phyloP scores from a whole-genome alignment of 441 rosid species.

The Erysimum pusillum region DNA sequence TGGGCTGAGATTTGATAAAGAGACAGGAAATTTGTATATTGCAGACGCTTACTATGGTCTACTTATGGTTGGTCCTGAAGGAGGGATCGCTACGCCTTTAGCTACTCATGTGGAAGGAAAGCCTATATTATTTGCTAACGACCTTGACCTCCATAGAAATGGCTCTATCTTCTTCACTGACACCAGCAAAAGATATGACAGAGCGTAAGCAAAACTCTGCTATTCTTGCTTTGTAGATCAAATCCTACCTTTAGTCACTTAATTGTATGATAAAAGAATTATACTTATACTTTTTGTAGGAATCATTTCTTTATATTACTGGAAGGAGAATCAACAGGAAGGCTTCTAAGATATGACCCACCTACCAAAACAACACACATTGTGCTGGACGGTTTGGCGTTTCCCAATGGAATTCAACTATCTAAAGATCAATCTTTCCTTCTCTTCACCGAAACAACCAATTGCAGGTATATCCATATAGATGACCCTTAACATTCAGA shows the following conservation, averaged over 20 bases:
- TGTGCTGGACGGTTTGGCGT: conserved; percentile 86
- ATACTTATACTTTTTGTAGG: conserved; percentile 51
- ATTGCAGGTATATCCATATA: conserved; percentile 69
- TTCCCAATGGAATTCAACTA: conserved; percentile 91
- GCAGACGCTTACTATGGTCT: conserved; percentile 95
- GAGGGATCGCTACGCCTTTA: conserved; percentile 80
- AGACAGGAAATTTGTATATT: conserved; percentile 73
- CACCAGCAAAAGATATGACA: conserved; percentile 86
- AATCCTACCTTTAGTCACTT: not conserved
- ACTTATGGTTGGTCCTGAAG: conserved; percentile 79
- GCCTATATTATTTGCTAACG: conserved; percentile 91
- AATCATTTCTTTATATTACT: conserved; percentile 86
- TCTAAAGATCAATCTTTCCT: conserved; percentile 85
- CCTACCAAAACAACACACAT: conserved; percentile 76
- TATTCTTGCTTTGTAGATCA: not conserved
- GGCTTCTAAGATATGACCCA: conserved; percentile 92
- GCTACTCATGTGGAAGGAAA: conserved; percentile 74
- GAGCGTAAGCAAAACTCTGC: conserved; percentile 66
- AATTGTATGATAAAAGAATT: conserved; percentile 9
- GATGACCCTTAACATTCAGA: not conserved
- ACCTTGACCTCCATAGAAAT: conserved; percentile 81
- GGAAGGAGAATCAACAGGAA: conserved; percentile 96
- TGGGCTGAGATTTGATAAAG: conserved; percentile 79
- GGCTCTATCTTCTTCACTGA: conserved; percentile 98
- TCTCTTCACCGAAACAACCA: conserved; percentile 89